Percentiles rank a stretch among this genome's conserved stretches.
phyloP scores from a whole-genome alignment of 805 yeast species.

The Lipomyces oligophaga region DNA sequence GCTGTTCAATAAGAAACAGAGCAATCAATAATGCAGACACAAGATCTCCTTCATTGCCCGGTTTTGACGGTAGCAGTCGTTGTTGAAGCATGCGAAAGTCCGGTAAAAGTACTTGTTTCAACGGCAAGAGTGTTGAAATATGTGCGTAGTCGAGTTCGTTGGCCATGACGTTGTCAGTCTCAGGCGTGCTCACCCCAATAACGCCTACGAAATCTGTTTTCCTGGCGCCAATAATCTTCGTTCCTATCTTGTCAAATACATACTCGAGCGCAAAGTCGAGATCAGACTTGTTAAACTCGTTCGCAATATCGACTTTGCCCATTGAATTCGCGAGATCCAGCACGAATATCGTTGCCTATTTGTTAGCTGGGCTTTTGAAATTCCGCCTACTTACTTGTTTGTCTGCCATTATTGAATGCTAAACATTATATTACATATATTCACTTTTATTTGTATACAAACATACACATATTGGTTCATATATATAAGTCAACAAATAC shows the following conservation, averaged over 20 bases:
- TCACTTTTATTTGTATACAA: too few species aligned
- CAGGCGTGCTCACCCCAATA: conserved; percentile 30
- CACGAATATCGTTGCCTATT: conserved; percentile 44
- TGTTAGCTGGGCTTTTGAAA: neutral
- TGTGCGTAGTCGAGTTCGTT: conserved; percentile 17
- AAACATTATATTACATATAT: conserved; percentile 14
- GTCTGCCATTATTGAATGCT: conserved; percentile 26
- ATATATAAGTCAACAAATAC: too few species aligned
- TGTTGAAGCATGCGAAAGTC: conserved; percentile 7
- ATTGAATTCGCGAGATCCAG: conserved; percentile 47
- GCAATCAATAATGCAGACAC: conserved; percentile 39
- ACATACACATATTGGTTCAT: too few species aligned
- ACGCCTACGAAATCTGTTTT: conserved; percentile 35
- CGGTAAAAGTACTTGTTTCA: conserved; percentile 19
- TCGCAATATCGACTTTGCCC: conserved; percentile 27
- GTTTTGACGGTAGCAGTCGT: conserved; percentile 9
- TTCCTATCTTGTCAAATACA: conserved; percentile 41
- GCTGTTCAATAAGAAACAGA: conserved; percentile 35
- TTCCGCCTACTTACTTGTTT: conserved; percentile 31
- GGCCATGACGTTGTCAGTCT: conserved; percentile 8
- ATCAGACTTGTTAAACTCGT: conserved; percentile 16
- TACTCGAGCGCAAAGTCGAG: conserved; percentile 36
- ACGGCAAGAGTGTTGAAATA: conserved; percentile 12
- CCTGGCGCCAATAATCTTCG: conserved; percentile 31
- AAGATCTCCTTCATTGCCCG: conserved; percentile 17